Conservation (phyloP, 129 eudicot genomes). For the Kitagawia praeruptora region DNA sequence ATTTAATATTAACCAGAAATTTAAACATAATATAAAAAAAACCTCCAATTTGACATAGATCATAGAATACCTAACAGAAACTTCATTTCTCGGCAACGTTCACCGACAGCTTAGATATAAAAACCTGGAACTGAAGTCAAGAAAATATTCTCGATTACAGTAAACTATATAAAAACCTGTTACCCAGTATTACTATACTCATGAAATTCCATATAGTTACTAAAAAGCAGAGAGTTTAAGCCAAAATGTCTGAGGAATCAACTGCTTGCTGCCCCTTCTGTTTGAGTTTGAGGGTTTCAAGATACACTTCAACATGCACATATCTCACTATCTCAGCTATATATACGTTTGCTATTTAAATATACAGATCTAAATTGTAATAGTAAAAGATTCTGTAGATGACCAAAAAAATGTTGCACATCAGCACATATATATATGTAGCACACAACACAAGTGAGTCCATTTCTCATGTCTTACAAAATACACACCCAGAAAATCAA, state of each 20-base stretch:
- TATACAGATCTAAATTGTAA: not conserved
- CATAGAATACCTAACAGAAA: too few species aligned
- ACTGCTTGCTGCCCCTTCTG: not conserved
- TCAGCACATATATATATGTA: not conserved
- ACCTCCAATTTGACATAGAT: too few species aligned
- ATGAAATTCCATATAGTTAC: conserved; percentile 13
- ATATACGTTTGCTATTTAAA: not conserved
- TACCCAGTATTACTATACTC: not conserved
- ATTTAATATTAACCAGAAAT: too few species aligned
- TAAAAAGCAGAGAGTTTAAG: conserved; percentile 22
- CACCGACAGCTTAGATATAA: too few species aligned
- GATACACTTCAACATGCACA: not conserved
- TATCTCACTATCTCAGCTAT: not conserved
- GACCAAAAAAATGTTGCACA: conserved; percentile 1
- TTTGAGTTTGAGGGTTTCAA: conserved; percentile 3
- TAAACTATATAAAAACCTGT: not conserved
- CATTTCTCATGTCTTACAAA: not conserved
- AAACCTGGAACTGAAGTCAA: not conserved
- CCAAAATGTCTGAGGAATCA: conserved; percentile 12
- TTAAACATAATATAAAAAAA: too few species aligned
- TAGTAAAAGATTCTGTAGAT: not conserved
- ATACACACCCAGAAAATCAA: not conserved
- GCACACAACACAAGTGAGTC: conserved; percentile 8
- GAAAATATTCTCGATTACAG: not conserved
- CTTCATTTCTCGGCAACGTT: too few species aligned